A percentile compares a stretch with the other conserved stretches of the same genome.
phyloP scores from a whole-genome alignment of 371 early-diverging fungal species.

The Mortierella sp. region DNA sequence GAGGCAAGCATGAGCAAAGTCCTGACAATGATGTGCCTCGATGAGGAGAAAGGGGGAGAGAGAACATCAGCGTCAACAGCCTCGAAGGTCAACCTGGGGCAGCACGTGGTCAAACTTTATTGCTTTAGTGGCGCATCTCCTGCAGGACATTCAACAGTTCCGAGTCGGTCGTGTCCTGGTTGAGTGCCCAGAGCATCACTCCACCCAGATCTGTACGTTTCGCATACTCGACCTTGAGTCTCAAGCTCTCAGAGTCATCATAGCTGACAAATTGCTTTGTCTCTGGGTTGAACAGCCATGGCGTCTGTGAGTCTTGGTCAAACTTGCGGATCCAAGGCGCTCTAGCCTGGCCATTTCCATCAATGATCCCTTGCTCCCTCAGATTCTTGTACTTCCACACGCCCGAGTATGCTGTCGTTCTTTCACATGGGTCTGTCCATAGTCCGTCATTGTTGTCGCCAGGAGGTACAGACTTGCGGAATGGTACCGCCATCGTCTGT shows the following conservation, averaged over 20 bases:
- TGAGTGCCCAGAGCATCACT: constrained; percentile 68
- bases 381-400: constrained; percentile 75
- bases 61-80: too few relatives aligned
- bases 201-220: constrained; percentile 62
- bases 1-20: too few relatives aligned
- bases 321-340: constrained; percentile 73
- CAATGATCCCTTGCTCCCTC: constrained; percentile 69
- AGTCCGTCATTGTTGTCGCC: constrained; percentile 66
- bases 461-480: constrained; percentile 28
- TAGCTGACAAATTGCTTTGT: constrained; percentile 70
- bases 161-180: constrained; percentile 55
- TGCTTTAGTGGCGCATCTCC: constrained; percentile 27
- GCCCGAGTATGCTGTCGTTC: constrained; percentile 57
- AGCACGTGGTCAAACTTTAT: too few relatives aligned
- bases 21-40: too few relatives aligned
- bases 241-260: constrained; percentile 69
- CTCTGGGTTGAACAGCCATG: constrained; percentile 72
- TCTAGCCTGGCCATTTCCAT: constrained; percentile 58
- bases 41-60: too few relatives aligned
- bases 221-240: constrained; percentile 65
- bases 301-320: constrained; percentile 67
- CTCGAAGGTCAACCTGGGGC: too few relatives aligned
- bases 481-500: constrained; percentile 28
- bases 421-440: constrained; percentile 66
- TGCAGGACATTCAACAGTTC: constrained; percentile 60